A percentile compares a stretch with the other conserved stretches of the same genome.
phyloP scores from a whole-genome alignment of 2,329 filamentous ascomycete species.

The Trichoderma polysporum region DNA sequence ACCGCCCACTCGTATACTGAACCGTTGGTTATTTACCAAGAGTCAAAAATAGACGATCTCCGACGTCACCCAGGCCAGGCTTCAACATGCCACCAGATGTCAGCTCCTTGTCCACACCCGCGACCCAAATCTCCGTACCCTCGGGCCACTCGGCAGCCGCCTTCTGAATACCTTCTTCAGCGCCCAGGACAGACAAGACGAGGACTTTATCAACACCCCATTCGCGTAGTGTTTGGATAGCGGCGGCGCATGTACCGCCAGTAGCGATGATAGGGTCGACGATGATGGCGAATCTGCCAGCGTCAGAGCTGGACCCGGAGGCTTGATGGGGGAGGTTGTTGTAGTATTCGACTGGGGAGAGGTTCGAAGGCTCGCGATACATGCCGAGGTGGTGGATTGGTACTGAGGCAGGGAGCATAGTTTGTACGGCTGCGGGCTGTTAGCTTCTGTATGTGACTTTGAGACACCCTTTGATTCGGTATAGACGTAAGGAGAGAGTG shows the following conservation, averaged over 20 bases:
- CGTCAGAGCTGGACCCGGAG: conserved; percentile 31
- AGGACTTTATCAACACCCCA: conserved; percentile 87
- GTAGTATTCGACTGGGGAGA: conserved; percentile 94
- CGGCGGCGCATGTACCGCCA: conserved; percentile 83
- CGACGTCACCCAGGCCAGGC: conserved; percentile 86
- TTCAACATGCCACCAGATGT: conserved; percentile 85
- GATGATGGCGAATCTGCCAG: conserved; percentile 68
- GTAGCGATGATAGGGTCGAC: conserved; percentile 94
- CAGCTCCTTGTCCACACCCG: conserved; percentile 71
- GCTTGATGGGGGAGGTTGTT: conserved; percentile 86
- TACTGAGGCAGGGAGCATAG: conserved; percentile 75
- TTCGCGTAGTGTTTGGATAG: conserved; percentile 83
- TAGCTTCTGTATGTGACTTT: background rate
- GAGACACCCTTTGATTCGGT: too few species aligned
- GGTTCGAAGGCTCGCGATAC: conserved; percentile 83
- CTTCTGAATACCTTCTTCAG: conserved; percentile 64
- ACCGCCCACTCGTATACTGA: background rate
- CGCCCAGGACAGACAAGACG: conserved; percentile 73
- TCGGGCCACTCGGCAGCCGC: conserved; percentile 79
- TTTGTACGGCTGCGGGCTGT: conserved; percentile 65
- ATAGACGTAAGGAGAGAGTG: too few species aligned
- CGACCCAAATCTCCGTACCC: conserved; percentile 77
- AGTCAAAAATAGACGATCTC: conserved; percentile 85
- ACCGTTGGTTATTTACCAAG: conserved; percentile 67
- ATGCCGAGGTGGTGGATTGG: conserved; percentile 92